A percentile compares a stretch with the other conserved stretches of the same genome.
Conservation (phyloP, 2,329 filamentous ascomycete species). For the Fusarium poae region DNA sequence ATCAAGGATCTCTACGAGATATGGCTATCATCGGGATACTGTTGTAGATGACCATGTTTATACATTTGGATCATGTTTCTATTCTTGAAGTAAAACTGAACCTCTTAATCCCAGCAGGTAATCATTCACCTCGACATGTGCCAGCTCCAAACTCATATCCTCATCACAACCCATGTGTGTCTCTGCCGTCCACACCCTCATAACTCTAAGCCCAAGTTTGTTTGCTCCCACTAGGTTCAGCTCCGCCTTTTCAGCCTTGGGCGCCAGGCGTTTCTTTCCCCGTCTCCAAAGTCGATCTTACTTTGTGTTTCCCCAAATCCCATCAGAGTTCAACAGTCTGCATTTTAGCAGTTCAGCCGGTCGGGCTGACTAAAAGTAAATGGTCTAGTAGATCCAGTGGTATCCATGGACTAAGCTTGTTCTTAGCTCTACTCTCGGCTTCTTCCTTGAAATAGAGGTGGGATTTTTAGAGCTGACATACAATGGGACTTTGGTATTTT, state of each 20-base stretch:
- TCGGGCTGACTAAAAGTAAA: background rate
- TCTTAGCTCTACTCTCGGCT: background rate
- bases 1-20: background rate
- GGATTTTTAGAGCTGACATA: background rate
- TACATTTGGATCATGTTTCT: background rate
- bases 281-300: background rate
- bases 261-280: background rate
- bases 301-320: constrained; percentile 1
- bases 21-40: background rate
- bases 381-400: background rate
- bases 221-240: background rate
- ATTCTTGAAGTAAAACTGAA: background rate
- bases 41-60: background rate
- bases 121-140: background rate
- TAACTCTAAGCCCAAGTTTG: background rate
- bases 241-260: background rate
- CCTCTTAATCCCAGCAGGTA: background rate
- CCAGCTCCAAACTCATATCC: background rate
- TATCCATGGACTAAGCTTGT: background rate
- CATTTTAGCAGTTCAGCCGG: background rate
- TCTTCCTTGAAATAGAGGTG: background rate
- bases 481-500: background rate
- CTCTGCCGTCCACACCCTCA: constrained; percentile 1
- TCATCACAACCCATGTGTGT: too few relatives aligned
- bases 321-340: background rate